A percentile compares a stretch with the other conserved stretches of the same genome.
Evolutionary conservation across 2,329 filamentous ascomycete genomes (phyloP).

Genomic region (Fusarium pininemorale): DNA sequence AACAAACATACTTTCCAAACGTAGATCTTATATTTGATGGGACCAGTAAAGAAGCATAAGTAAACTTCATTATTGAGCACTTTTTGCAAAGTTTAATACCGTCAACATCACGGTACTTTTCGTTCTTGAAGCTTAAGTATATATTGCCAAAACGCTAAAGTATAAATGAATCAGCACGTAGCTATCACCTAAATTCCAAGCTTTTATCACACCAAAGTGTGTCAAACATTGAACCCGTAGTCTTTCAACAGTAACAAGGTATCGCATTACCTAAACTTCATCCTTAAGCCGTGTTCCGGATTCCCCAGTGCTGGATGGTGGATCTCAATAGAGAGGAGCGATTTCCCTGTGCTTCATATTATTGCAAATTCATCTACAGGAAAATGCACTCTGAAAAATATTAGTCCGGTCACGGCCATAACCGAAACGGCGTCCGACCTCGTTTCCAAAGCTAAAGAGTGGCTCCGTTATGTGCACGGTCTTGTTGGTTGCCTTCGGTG

Average conservation of each 20-base stretch:
- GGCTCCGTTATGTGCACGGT: neutral
- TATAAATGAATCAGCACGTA: neutral
- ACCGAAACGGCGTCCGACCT: fast-evolving
- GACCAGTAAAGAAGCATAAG: neutral
- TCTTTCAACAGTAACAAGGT: too few relatives aligned
- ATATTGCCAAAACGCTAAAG: neutral
- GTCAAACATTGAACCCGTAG: fast-evolving
- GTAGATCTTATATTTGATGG: fast-evolving
- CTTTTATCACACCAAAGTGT: too few relatives aligned
- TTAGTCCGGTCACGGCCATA: neutral
- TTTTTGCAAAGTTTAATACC: neutral
- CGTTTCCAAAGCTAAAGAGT: neutral
- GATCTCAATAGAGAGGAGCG: neutral
- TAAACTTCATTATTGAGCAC: neutral
- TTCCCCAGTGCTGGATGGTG: neutral
- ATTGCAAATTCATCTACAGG: fast-evolving
- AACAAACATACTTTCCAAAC: neutral
- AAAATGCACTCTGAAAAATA: neutral
- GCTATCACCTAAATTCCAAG: fast-evolving
- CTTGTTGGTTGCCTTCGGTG: neutral
- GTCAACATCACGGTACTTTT: neutral
- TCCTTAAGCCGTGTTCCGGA: neutral
- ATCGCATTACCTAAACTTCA: fast-evolving
- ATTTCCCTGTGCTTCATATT: fast-evolving
- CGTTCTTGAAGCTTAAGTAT: neutral